phyloP scores from a whole-genome alignment of 1,284 basidiomycete species.

The Fomes fomentarius region DNA sequence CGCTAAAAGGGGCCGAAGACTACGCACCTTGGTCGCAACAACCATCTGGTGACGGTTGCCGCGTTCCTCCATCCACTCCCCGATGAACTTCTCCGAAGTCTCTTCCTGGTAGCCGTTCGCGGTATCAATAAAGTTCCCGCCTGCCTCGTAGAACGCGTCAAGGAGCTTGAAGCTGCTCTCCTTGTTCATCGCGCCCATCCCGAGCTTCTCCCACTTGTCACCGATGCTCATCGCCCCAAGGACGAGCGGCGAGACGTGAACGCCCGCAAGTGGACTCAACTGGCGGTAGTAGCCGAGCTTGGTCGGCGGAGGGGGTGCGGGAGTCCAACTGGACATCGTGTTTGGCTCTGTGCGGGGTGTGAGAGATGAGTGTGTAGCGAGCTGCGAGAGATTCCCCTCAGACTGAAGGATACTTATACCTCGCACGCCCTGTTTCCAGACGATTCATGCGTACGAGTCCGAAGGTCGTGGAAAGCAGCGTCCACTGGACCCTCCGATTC shows the following conservation, averaged over 20 bases:
- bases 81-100: constrained; percentile 38
- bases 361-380: too few species aligned
- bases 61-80: constrained; percentile 47
- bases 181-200: constrained; percentile 44
- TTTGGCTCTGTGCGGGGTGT: background rate
- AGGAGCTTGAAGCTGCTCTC: constrained; percentile 37
- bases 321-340: constrained; percentile 4
- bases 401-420: too few species aligned
- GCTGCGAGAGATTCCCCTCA: too few species aligned
- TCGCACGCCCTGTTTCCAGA: too few species aligned
- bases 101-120: constrained; percentile 38
- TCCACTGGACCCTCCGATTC: too few species aligned
- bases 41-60: constrained; percentile 47
- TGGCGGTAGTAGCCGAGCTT: constrained; percentile 26
- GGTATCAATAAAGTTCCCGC: constrained; percentile 39
- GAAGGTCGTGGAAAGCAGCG: too few species aligned
- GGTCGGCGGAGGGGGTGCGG: constrained; percentile 20
- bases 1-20: background rate
- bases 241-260: constrained; percentile 49
- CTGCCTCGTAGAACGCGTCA: constrained; percentile 37
- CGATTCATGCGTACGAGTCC: too few species aligned
- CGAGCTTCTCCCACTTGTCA: constrained; percentile 44
- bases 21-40: constrained; percentile 42
- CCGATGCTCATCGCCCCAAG: constrained; percentile 58
- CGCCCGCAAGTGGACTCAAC: constrained; percentile 24